phyloP scores from a whole-genome alignment of 331 rosid genomes.

The Malus hybrid region DNA sequence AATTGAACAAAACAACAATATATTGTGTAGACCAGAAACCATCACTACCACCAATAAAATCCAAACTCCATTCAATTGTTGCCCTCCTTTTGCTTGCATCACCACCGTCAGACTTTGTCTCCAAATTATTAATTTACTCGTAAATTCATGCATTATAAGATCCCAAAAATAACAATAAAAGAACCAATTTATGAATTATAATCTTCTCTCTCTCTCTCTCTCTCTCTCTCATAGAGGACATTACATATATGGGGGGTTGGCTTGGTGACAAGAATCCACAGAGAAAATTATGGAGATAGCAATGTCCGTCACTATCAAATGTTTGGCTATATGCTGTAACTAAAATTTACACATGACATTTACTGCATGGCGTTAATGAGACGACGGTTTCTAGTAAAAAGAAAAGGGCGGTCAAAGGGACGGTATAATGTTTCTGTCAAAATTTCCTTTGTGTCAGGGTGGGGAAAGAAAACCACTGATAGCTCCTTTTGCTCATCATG shows the following conservation, averaged over 20 bases:
- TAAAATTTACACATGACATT: slow-evolving; percentile 18
- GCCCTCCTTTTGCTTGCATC: slow-evolving; percentile 64
- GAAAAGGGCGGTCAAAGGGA: slow-evolving; percentile 53
- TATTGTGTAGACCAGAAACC: slow-evolving; percentile 5
- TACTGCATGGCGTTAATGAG: slow-evolving; percentile 4
- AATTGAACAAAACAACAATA: slow-evolving; percentile 24
- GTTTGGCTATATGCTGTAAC: slow-evolving; percentile 11
- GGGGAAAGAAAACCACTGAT: slow-evolving; percentile 56
- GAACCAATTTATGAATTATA: slow-evolving; percentile 1
- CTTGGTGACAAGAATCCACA: slow-evolving; percentile 39
- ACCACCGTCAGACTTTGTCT: slow-evolving; percentile 50
- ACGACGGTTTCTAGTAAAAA: slow-evolving; percentile 10
- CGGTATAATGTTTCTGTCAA: slow-evolving; percentile 46
- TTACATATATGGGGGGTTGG: slow-evolving; percentile 22
- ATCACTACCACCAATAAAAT: slow-evolving; percentile 44
- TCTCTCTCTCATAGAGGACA: not conserved
- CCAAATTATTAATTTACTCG: slow-evolving; percentile 30
- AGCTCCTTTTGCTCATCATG: slow-evolving; percentile 69
- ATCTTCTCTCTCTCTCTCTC: not conserved
- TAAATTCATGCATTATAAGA: slow-evolving; percentile 31
- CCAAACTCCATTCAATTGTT: slow-evolving; percentile 56
- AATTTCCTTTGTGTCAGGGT: slow-evolving; percentile 45
- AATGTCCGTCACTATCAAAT: slow-evolving; percentile 53
- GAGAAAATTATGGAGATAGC: slow-evolving; percentile 41
- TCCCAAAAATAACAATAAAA: slow-evolving; percentile 9